Evolutionary conservation across 2,329 filamentous ascomycete species (phyloP).

Genomic region (Claviceps quebecensis): DNA sequence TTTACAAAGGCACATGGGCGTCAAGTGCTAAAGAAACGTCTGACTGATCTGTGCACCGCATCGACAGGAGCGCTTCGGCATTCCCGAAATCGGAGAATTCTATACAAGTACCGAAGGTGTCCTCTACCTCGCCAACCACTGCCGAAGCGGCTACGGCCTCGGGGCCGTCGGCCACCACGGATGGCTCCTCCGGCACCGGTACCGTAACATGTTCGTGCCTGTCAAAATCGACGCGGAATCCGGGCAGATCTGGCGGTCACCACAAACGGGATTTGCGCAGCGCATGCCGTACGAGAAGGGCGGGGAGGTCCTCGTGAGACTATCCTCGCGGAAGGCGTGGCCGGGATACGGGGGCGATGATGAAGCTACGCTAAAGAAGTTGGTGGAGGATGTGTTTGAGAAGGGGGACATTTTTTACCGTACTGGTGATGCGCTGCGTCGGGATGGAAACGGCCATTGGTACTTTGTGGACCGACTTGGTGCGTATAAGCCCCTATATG

Average conservation of each 20-base stretch:
- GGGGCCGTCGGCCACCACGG: slow-evolving; percentile 6
- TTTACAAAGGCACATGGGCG: no score
- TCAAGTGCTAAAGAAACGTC: no score
- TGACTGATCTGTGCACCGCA: no score
- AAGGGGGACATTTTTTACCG: slow-evolving; percentile 57
- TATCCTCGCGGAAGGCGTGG: slow-evolving; percentile 5
- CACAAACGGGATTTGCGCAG: slow-evolving; percentile 5
- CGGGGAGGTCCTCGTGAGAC: slow-evolving; percentile 3
- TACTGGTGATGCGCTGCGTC: slow-evolving; percentile 50
- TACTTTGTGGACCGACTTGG: slow-evolving; percentile 45
- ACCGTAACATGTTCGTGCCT: background rate
- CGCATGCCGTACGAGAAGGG: slow-evolving; percentile 5
- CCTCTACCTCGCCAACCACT: background rate
- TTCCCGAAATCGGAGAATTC: slow-evolving; percentile 6
- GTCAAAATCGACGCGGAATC: slow-evolving; percentile 4
- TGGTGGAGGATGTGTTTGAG: slow-evolving; percentile 24
- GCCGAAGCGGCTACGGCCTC: background rate
- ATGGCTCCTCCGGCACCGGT: slow-evolving; percentile 2
- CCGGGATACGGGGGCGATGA: slow-evolving; percentile 3
- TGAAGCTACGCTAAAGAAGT: slow-evolving; percentile 3
- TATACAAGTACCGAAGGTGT: slow-evolving; percentile 4
- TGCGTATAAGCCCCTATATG: background rate
- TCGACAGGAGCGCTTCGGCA: slow-evolving; percentile 4
- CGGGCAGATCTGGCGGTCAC: slow-evolving; percentile 4
- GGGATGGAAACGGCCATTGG: slow-evolving; percentile 49